Base-by-base conservation (phyloP, 495 filamentous ascomycete species). In the Aspergillus campestris region DNA sequence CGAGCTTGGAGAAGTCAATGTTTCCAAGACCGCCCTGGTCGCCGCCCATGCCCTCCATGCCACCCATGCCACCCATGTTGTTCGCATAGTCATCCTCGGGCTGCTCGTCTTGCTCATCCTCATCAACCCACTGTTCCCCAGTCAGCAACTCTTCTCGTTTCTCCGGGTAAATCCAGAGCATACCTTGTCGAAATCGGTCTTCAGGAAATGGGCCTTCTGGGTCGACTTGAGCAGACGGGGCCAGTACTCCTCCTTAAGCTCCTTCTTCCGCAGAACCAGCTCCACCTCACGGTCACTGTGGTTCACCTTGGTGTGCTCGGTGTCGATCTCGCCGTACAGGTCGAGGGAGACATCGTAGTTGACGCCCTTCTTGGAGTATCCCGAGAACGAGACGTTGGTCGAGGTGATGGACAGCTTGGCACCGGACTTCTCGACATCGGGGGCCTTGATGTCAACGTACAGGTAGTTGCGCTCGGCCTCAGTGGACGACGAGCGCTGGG, bases 181-280 rank as follows among this genome's bases (percentile, higher is more conserved):
- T 68, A 87, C 84, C 81, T 97, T 97, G 70, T 96, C 88, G 58
- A 98, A 98, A 67, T 98, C 84, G 55, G 92, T 98, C 87, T 95
- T 96, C 58, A 98, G 67, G 81, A 92, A 98, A 73, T 97, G 92
- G 42, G 83, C 61, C 77, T 87, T 95, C 79, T 88, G 83, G 32
- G 67, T 66, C 24, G 87, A 85, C 81, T 96, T 95, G 59, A 95
- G 71, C 45, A 98, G 77, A 53, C 92, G 81, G 33, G 92, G 92
- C 92, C 92, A 98, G 76, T 82, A 97, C 58, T 88, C 86, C 48
- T 81, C 74, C 66, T 87, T 85, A 28, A 89, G 74, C 55, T 94
- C 89, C 84, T 96, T 95, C 86, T 98, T 98, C 64, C 84, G 78
- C 69, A 98, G 77, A 58, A 92, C 83, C 56, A 97, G 66, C 73